Percentiles rank a stretch among this genome's conserved stretches.
Conservation (phyloP, 2,329 filamentous ascomycete genomes). For the Sporothrix humicola region DNA sequence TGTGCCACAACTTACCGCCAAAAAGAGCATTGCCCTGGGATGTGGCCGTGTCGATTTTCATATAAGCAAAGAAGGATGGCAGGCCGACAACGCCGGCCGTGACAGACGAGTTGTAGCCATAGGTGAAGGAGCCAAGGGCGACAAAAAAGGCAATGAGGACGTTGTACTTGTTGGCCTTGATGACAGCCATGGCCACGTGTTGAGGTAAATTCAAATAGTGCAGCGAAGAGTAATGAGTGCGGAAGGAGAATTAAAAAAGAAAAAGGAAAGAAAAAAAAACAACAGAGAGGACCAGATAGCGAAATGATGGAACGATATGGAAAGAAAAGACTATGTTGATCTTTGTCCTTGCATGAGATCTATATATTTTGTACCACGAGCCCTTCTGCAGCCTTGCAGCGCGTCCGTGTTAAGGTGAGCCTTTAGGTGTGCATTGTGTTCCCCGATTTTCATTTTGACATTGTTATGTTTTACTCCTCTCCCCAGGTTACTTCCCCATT, state of each 20-base stretch:
- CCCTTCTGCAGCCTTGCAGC: not conserved
- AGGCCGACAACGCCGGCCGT: not conserved
- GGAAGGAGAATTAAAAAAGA: not conserved
- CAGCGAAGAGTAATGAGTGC: not conserved
- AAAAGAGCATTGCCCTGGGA: not conserved
- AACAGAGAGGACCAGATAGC: not conserved
- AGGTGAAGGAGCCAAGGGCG: not conserved
- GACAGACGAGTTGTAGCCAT: not conserved
- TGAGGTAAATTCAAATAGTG: too few species aligned
- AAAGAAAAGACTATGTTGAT: not conserved
- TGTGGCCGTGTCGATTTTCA: not conserved
- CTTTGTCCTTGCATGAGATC: not conserved
- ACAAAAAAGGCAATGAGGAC: not conserved
- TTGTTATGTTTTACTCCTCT: not conserved
- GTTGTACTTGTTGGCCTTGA: not conserved
- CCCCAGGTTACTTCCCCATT: not conserved
- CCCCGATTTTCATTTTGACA: too few species aligned
- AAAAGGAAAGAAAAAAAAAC: not conserved
- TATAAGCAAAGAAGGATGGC: not conserved
- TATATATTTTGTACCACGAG: not conserved
- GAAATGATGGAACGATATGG: too few species aligned
- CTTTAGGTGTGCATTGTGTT: too few species aligned
- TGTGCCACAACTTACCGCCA: not conserved
- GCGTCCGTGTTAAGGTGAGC: too few species aligned
- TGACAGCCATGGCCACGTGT: not conserved